Percentiles rank a stretch among this genome's conserved stretches.
These are phyloP conservation scores for Verruconis gallopava DNA, from an alignment of 2,329 filamentous ascomycete species.

Conservation along the genomic window DNA sequence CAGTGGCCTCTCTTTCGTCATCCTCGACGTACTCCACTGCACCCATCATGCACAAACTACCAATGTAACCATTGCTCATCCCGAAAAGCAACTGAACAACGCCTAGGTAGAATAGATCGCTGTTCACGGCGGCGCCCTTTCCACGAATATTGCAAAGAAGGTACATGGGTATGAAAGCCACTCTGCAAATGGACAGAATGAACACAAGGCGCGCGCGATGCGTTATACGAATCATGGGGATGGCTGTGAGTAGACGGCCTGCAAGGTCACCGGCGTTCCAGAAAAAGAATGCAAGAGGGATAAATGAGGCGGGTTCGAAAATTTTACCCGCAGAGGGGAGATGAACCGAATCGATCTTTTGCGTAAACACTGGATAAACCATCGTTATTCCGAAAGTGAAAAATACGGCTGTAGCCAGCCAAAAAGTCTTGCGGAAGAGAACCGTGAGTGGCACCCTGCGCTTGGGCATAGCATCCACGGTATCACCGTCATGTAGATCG, in stretches of 20 bases:
- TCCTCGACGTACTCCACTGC: constrained; percentile 69
- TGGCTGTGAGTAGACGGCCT: constrained; percentile 56
- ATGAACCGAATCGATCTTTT: constrained; percentile 31
- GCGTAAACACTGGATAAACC: constrained; percentile 89
- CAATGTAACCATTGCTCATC: constrained; percentile 73
- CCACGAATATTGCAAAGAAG: constrained; percentile 78
- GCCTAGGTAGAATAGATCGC: constrained; percentile 78
- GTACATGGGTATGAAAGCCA: constrained; percentile 71
- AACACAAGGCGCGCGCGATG: constrained; percentile 57
- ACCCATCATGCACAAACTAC: constrained; percentile 84
- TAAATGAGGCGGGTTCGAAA: constrained; percentile 64
- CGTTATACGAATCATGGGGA: constrained; percentile 43
- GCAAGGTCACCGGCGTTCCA: constrained; percentile 85
- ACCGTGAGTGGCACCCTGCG: constrained; percentile 43
- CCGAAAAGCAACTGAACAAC: constrained; percentile 78
- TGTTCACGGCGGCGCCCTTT: constrained; percentile 55
- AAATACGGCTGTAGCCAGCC: constrained; percentile 64
- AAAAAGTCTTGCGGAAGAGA: constrained; percentile 66
- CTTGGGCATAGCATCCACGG: not conserved
- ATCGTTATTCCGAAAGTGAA: constrained; percentile 76
- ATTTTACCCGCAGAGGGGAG: constrained; percentile 39
- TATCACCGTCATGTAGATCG: constrained; percentile 9
- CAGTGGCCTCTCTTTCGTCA: constrained; percentile 74
- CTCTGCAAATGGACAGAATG: constrained; percentile 48
- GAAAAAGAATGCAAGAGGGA: constrained; percentile 78